These are phyloP conservation scores for Pulveroboletus sp. DNA, from an alignment of 768 basidiomycete genomes.

Conservation along the genomic window DNA sequence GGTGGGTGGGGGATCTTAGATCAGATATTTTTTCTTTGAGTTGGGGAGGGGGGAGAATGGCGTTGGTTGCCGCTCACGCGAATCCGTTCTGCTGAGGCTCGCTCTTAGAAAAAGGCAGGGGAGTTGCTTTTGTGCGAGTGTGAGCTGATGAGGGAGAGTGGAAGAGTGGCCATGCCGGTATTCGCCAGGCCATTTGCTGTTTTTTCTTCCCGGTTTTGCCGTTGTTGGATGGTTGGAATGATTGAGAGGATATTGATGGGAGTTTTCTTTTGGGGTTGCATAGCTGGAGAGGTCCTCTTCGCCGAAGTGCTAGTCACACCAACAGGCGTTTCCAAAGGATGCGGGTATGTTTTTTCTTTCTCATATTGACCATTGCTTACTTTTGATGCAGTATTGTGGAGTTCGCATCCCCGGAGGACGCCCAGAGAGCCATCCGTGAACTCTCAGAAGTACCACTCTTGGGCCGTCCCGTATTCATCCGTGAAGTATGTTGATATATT, in stretches of 20 bases:
- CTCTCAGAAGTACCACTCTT: slow-evolving; percentile 88
- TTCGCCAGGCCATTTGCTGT: slow-evolving; percentile 42
- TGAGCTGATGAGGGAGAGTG: slow-evolving; percentile 37
- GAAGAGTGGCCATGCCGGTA: slow-evolving; percentile 27
- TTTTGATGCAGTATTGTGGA: slow-evolving; percentile 80
- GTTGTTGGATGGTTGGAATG: slow-evolving; percentile 52
- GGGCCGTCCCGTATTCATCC: slow-evolving; percentile 93
- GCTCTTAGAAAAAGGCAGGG: slow-evolving; percentile 34
- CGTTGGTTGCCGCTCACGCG: slow-evolving; percentile 29
- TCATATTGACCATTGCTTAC: slow-evolving; percentile 7
- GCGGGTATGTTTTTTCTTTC: slow-evolving; percentile 71
- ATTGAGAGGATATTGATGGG: slow-evolving; percentile 90
- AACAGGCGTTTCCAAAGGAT: slow-evolving; percentile 96
- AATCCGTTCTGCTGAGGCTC: slow-evolving; percentile 36
- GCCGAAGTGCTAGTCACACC: slow-evolving; percentile 98
- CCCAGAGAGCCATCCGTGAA: slow-evolving; percentile 86
- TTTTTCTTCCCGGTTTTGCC: slow-evolving; percentile 40
- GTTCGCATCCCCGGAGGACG: slow-evolving; percentile 85
- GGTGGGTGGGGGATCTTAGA: slow-evolving; percentile 90
- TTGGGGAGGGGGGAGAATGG: slow-evolving; percentile 29
- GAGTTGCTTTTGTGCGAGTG: slow-evolving; percentile 29
- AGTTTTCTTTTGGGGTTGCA: slow-evolving; percentile 85
- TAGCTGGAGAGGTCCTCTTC: slow-evolving; percentile 99
- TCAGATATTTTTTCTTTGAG: slow-evolving; percentile 50
- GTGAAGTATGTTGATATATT: slow-evolving; percentile 60